Evolutionary conservation across 495 filamentous ascomycete genomes (phyloP).

Genomic region (Neurospora terricola): DNA sequence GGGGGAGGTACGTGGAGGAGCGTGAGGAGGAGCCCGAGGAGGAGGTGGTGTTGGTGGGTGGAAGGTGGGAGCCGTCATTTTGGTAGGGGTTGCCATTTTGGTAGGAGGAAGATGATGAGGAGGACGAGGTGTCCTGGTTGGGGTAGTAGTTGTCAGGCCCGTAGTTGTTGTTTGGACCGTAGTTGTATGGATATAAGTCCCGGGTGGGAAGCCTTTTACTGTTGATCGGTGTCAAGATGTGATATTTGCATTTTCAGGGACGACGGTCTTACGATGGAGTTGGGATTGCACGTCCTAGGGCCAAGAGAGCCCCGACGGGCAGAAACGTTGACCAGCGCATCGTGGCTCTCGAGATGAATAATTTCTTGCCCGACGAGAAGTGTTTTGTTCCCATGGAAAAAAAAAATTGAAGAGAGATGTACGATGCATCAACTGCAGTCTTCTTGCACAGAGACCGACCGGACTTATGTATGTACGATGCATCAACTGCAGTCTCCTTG

Average conservation of each 20-base stretch:
- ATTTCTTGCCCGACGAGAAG: background rate
- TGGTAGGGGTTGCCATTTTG: background rate
- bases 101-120: background rate
- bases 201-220: background rate
- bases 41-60: slow-evolving; percentile 2
- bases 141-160: background rate
- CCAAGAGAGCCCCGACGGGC: background rate
- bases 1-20: background rate
- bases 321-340: background rate
- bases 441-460: too few relatives aligned
- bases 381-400: background rate
- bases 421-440: background rate
- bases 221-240: background rate
- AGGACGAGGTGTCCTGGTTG: background rate
- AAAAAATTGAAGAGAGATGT: background rate
- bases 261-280: background rate
- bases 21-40: background rate
- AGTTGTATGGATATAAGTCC: background rate
- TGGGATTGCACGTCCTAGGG: background rate
- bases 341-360: background rate
- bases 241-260: background rate
- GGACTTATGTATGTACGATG: background rate
- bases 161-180: background rate
- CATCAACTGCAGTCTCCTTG: background rate
- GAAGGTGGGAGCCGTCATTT: background rate